Percentiles rank a stretch among this genome's conserved stretches.
Evolutionary conservation across 352 stramenopile species (phyloP).

Genomic region (Phytopythium helicoides): DNA sequence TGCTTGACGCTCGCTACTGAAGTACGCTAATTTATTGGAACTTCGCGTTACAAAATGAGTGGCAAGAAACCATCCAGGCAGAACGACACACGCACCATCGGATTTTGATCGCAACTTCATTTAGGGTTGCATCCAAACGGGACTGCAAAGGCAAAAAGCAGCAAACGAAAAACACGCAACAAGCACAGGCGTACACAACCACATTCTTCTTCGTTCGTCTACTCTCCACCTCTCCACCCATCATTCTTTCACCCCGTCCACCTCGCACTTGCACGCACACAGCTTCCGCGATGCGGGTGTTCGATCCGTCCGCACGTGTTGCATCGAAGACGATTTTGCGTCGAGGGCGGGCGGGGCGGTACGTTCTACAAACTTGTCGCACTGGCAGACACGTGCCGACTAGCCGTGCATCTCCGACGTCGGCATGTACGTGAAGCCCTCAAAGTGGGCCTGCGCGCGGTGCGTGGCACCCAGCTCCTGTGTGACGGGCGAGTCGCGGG

Average conservation of each 20-base stretch:
- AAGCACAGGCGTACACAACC: constrained; percentile 4
- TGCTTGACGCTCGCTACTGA: no score
- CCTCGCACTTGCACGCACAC: not conserved
- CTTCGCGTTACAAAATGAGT: no score
- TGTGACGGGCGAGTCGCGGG: constrained; percentile 86
- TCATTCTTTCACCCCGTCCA: not conserved
- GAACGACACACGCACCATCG: not conserved
- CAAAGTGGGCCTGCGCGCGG: constrained; percentile 86
- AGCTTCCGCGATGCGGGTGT: constrained; percentile 1
- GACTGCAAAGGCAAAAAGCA: not conserved
- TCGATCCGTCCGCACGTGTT: constrained; percentile 4
- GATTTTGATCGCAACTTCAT: not conserved
- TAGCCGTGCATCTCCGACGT: constrained; percentile 48
- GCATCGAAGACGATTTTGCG: not conserved
- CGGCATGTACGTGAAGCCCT: constrained; percentile 93
- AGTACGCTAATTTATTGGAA: no score
- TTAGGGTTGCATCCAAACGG: not conserved
- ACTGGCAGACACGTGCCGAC: not conserved
- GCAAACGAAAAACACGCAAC: constrained; percentile 1
- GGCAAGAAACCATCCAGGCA: not conserved
- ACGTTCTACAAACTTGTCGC: constrained; percentile 4
- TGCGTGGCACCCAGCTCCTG: constrained; percentile 82
- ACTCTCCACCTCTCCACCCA: not conserved
- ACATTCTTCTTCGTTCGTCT: constrained; percentile 1
- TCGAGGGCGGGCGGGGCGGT: not conserved